Evolutionary conservation across 2,329 filamentous ascomycete genomes (phyloP), one percentile per base, ranked within the genome.

Genomic region (Chrysoporthe austroafricana): DNA sequence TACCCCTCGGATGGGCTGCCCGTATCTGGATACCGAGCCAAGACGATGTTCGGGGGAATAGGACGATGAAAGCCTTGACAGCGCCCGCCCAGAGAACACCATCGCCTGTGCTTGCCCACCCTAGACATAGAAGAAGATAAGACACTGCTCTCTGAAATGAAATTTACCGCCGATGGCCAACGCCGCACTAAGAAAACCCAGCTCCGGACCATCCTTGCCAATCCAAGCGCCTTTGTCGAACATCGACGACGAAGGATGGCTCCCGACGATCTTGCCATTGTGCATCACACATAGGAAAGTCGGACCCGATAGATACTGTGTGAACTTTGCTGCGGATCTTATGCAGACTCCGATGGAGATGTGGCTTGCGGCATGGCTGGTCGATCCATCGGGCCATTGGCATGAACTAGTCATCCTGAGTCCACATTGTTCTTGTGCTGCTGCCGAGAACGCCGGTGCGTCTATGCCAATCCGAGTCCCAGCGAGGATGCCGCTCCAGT

Each of bases 181-280:
- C 39, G 57, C 36, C 57, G 36, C 39, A 44, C 39, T 6, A 42
- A 43, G 21, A 3, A 26, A 21, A 32, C 39, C 61, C 34, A 63
- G 46, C 36, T 43, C 34, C 61, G 14, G 36, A 52, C 36, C 48
- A 8, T 54, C 34, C 50, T 63, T 63, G 48, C 61, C 13, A 39
- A 26, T 21, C 18, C 9, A 11, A 54, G 54, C 48, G 34, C 61
- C 48, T 54, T 43, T 62, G 14, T 50, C 48, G 21, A 44, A 5
- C 34, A 26, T 44, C n/a, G 13, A 56, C 18, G 36, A 42, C 48
- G 11, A 43, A 44, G n/a, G 44, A 32, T 63, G 34, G 48, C 36
- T 54, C 61, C 43, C n/a, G 36, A 34, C 36, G 13, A n/a, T 9
- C 36, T 39, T 39, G 36, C 36, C 36, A 39, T 39, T 39, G 36